Base-by-base conservation (phyloP, 2,329 filamentous ascomycete genomes). In the Trichoderma hamatum region DNA sequence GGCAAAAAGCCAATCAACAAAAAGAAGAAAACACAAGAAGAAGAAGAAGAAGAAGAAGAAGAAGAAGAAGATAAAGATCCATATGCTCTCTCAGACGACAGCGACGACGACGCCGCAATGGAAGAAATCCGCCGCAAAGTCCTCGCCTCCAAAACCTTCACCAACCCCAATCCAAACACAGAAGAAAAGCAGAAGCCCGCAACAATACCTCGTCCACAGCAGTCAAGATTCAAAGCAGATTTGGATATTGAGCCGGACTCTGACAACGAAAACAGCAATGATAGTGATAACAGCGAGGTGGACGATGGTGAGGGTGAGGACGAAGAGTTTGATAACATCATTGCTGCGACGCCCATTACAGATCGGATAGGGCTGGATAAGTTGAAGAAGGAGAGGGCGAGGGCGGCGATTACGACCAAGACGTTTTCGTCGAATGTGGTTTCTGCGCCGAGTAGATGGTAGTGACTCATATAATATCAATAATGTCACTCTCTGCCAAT, bases 311-410 rank as follows among this genome's bases (percentile, higher is more conserved):
- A 89, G 9, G 46, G 21, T 10, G 46, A 49, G n/a, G 46, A 96
- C 66, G 91, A 92, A 58, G 91, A 93, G 61, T 97, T 98, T 76
- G 95, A 98, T 76, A 91, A 91, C 73, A 96, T 99, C 79, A 97
- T 97, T 76, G 89, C 94, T 74, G 95, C 96, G 0, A 95, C 93
- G 3, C 93, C 93, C 0, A 88, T 96, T 21, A 97, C 94, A 0
- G 95, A 97, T 78, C 88, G 91, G 67, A 92, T 92, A 14, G 95
- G 95, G 0, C 75, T 89, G 68, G 78, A 80, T 2, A 86, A 82
- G 77, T 78, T 89, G 52, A 85, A 88, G 70, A 88, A 84, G 78
- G 86, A 88, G 73, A 81, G 85, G 49, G 79, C 82, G 6, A 80
- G 79, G 67, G 82, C 82, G 2, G 82, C 82, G 6, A 78, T 83